These are phyloP conservation scores for Umbilicaria muhlenbergii DNA, from an alignment of 495 filamentous ascomycete species.

Conservation along the genomic window DNA sequence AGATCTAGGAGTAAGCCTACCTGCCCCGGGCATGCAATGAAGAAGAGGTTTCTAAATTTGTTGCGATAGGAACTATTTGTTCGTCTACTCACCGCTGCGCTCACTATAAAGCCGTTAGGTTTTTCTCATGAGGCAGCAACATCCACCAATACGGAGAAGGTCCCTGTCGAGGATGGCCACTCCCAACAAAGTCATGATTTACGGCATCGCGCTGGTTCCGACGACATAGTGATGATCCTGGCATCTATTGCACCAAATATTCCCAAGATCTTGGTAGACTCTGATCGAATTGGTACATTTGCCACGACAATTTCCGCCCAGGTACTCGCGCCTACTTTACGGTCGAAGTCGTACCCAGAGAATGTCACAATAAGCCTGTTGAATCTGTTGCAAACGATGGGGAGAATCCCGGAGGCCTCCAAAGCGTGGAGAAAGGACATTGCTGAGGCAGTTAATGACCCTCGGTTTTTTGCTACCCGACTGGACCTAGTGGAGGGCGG, in stretches of 20 bases:
- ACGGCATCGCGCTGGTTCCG: conserved; percentile 22
- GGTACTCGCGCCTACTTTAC: conserved; percentile 68
- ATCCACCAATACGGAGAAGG: background rate
- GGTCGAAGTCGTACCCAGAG: conserved; percentile 74
- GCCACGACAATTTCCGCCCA: conserved; percentile 68
- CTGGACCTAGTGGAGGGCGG: conserved; percentile 46
- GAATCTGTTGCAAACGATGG: conserved; percentile 59
- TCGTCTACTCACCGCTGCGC: conserved; percentile 74
- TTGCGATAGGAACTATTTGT: conserved; percentile 69
- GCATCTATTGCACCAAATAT: conserved; percentile 65
- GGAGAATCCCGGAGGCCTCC: conserved; percentile 58
- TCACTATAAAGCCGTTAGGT: conserved; percentile 69
- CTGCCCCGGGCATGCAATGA: too few species aligned
- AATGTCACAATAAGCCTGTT: conserved; percentile 61
- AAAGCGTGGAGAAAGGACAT: conserved; percentile 92
- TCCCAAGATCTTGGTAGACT: conserved; percentile 70
- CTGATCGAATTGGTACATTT: conserved; percentile 65
- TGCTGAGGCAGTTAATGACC: conserved; percentile 79
- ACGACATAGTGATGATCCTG: conserved; percentile 71
- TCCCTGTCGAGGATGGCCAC: background rate
- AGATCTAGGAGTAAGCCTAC: conserved; percentile 63
- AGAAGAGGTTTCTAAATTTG: too few species aligned
- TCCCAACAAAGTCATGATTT: background rate
- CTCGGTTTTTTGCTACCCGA: conserved; percentile 61
- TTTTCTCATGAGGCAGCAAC: conserved; percentile 28